A percentile compares a stretch with the other conserved stretches of the same genome.
Evolutionary conservation across 768 basidiomycete species (phyloP).

Genomic region (Candolleomyces aberdarensis): DNA sequence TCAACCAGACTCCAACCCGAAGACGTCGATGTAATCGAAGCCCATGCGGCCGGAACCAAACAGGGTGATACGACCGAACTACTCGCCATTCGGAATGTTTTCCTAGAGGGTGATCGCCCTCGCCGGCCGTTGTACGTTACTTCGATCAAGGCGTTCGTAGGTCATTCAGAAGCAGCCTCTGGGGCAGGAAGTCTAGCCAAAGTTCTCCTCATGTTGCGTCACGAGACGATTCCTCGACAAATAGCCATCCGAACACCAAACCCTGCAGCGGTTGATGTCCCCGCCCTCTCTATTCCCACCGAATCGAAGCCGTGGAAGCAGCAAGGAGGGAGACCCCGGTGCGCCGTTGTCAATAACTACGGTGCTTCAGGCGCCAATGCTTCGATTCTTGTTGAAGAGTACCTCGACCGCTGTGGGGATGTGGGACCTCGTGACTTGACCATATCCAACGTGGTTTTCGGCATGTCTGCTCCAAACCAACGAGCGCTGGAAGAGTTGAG

Average conservation of each 20-base stretch:
- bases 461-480: constrained; percentile 58
- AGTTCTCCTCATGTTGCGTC: constrained; percentile 62
- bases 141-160: constrained; percentile 71
- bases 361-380: constrained; percentile 74
- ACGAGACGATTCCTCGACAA: constrained; percentile 53
- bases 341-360: constrained; percentile 71
- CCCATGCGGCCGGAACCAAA: constrained; percentile 73
- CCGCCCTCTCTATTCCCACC: constrained; percentile 43
- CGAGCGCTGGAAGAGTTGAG: constrained; percentile 47
- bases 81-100: constrained; percentile 55
- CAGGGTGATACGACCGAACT: constrained; percentile 69
- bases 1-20: constrained; percentile 41
- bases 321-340: constrained; percentile 32
- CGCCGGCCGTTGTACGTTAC: constrained; percentile 60
- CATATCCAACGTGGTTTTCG: constrained; percentile 41
- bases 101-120: constrained; percentile 35
- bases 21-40: constrained; percentile 63
- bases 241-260: constrained; percentile 59
- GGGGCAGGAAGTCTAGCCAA: constrained; percentile 72
- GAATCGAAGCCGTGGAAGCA: constrained; percentile 37
- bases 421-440: constrained; percentile 2
- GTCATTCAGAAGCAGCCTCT: constrained; percentile 74
- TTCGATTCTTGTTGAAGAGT: constrained; percentile 58
- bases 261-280: constrained; percentile 48
- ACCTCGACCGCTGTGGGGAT: background rate